Evolutionary conservation across 139 green algal species (phyloP), one percentile per base, ranked within the genome.

Genomic region (Tetradesmus obliquus): DNA sequence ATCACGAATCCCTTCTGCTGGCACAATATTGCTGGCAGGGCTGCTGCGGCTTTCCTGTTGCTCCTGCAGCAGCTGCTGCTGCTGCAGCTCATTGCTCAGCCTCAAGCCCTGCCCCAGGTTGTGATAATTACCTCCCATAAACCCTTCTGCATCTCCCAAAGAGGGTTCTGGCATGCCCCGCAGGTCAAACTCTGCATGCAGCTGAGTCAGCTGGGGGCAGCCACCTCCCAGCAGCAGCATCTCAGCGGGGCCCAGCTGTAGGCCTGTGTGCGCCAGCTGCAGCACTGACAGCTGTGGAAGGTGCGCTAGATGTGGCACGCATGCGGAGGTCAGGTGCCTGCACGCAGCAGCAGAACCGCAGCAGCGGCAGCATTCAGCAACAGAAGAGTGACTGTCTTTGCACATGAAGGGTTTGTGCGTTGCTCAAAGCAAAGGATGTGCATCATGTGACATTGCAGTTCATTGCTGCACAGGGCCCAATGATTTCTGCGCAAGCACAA

Each of bases 101-200:
- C 76, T 4, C 3, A 51, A 55, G 22, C 76, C 8, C 13, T 20
- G 72, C 5, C 71, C 71, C 57, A 66, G 71, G 71, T 7, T 79
- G 9, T 24, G 32, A 45, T 45, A 45, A 45, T 45, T 45, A 45
- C 32, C 32, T 45, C 51, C 72, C 72, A 8, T 20, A 32, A 81
- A 53, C 1, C 76, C n/a, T 51, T 19, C 3, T 15, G 6, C 6
- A 51, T 10, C 8, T 3, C 8, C n/a, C 22, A 20, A 8, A 13
- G 55, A 13, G 8, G 82, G 55, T 20, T 87, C 55, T 19, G 82
- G 82, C 82, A 87, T 53, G n/a, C 20, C 20, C 82, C 54, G 10
- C 20, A 87, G 19, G 55, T 87, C 82, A 74, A 87, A 87, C 55
- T 87, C 82, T 74, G 82, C 82, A 72, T 87, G 82, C 8, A 87